Conservation (phyloP, 768 basidiomycete species). For the Trametes sanguinea region DNA sequence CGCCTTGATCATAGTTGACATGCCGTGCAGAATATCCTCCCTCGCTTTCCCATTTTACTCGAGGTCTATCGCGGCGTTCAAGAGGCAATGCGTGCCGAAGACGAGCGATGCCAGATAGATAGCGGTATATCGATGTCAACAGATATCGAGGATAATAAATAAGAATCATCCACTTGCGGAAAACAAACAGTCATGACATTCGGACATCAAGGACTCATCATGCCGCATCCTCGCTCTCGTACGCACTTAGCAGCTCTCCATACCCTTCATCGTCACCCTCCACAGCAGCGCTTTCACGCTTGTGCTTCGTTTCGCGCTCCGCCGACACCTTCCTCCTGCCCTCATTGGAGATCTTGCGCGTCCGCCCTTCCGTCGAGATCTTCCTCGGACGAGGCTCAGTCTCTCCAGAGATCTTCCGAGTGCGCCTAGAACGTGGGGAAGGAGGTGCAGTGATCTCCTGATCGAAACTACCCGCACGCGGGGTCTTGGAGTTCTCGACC, state of each 20-base stretch:
- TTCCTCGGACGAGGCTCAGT: conserved; percentile 33
- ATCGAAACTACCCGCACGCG: conserved; percentile 55
- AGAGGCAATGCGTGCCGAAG: conserved; percentile 37
- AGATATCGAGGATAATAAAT: conserved; percentile 20
- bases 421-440: conserved; percentile 33
- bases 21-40: conserved; percentile 58
- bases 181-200: background rate
- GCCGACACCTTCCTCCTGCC: conserved; percentile 47
- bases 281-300: conserved; percentile 65
- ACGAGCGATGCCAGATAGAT: conserved; percentile 1
- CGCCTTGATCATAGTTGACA: conserved; percentile 3
- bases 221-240: conserved; percentile 68
- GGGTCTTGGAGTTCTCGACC: conserved; percentile 46
- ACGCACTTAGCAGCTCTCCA: conserved; percentile 76
- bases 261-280: conserved; percentile 80
- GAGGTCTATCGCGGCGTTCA: conserved; percentile 65
- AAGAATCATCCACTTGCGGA: background rate
- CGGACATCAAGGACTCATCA: background rate
- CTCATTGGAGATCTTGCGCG: conserved; percentile 27
- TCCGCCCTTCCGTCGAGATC: conserved; percentile 31
- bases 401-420: conserved; percentile 44
- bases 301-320: conserved; percentile 39
- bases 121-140: conserved; percentile 8
- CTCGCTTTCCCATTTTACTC: conserved; percentile 60
- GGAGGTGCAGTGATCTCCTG: conserved; percentile 29